Evolutionary conservation across 2,329 filamentous ascomycete genomes (phyloP).

Genomic region (Hyphodiscus sp.): DNA sequence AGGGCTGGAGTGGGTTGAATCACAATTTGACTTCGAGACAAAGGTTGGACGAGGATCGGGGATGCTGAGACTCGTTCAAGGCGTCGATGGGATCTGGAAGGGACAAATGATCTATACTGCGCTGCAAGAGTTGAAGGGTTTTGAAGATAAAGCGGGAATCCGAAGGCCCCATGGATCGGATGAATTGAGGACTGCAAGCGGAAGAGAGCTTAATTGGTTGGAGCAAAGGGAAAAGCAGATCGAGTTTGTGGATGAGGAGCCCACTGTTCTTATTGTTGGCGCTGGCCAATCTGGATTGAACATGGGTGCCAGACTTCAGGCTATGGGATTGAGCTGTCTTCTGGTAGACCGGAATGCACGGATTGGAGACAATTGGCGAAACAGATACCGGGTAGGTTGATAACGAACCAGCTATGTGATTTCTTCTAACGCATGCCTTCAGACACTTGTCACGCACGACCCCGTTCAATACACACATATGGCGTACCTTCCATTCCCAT

Average conservation of each 20-base stretch:
- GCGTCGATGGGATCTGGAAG: conserved; percentile 43
- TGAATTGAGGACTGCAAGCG: conserved; percentile 35
- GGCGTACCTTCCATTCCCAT: too few relatives aligned
- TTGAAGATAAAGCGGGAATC: conserved; percentile 11
- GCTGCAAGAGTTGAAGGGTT: conserved; percentile 45
- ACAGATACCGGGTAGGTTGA: conserved; percentile 52
- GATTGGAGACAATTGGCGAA: conserved; percentile 57
- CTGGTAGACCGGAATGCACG: conserved; percentile 49
- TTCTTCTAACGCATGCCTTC: conserved; percentile 40
- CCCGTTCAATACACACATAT: conserved; percentile 55
- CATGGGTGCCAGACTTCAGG: conserved; percentile 47
- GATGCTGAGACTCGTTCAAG: conserved; percentile 43
- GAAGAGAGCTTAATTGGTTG: conserved; percentile 45
- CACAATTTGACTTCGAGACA: conserved; percentile 48
- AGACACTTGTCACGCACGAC: conserved; percentile 49
- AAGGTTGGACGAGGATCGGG: conserved; percentile 48
- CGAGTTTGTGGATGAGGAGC: conserved; percentile 34
- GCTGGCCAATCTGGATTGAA: conserved; percentile 40
- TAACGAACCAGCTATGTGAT: conserved; percentile 31
- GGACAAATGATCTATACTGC: conserved; percentile 57
- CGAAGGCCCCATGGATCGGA: conserved; percentile 36
- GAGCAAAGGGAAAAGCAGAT: conserved; percentile 40
- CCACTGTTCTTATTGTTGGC: conserved; percentile 52
- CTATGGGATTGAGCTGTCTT: conserved; percentile 46
- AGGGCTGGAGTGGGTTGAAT: conserved; percentile 39